Conservation (phyloP, 345 rosid species). For the Gossypium stocksii region DNA sequence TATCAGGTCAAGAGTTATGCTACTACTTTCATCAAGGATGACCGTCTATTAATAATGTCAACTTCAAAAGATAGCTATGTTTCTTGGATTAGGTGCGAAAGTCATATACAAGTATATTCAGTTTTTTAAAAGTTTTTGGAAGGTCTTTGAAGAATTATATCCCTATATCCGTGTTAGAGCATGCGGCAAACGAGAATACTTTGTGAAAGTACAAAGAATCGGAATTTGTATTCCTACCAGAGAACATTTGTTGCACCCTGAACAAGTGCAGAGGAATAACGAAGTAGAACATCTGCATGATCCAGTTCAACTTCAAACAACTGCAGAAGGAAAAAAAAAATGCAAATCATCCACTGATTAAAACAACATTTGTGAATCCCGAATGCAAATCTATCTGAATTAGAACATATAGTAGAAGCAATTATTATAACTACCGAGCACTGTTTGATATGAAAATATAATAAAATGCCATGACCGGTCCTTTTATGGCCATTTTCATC, state of each 20-base stretch:
- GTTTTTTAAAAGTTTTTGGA: not conserved
- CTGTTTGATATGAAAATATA: not conserved
- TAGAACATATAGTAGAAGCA: not conserved
- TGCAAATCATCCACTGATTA: not conserved
- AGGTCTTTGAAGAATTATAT: not conserved
- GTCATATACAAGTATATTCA: not conserved
- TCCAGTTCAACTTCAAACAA: slow-evolving; percentile 76
- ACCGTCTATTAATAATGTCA: not conserved
- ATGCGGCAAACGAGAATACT: not conserved
- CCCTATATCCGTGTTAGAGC: not conserved
- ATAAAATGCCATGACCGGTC: not conserved
- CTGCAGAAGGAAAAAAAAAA: slow-evolving; percentile 36
- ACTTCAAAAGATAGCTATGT: not conserved
- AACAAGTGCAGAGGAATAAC: slow-evolving; percentile 93
- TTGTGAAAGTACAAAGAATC: not conserved
- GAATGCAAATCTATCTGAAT: not conserved
- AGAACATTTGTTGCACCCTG: slow-evolving; percentile 96
- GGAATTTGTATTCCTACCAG: slow-evolving; percentile 52
- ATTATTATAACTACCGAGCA: not conserved
- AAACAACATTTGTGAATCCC: no score
- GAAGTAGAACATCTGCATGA: slow-evolving; percentile 63
- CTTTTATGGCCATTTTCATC: not conserved
- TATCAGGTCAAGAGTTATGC: not conserved
- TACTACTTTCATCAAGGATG: not conserved
- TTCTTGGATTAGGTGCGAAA: no score